Evolutionary conservation across 768 basidiomycete genomes (phyloP).

Genomic region (Myochromella boudieri): DNA sequence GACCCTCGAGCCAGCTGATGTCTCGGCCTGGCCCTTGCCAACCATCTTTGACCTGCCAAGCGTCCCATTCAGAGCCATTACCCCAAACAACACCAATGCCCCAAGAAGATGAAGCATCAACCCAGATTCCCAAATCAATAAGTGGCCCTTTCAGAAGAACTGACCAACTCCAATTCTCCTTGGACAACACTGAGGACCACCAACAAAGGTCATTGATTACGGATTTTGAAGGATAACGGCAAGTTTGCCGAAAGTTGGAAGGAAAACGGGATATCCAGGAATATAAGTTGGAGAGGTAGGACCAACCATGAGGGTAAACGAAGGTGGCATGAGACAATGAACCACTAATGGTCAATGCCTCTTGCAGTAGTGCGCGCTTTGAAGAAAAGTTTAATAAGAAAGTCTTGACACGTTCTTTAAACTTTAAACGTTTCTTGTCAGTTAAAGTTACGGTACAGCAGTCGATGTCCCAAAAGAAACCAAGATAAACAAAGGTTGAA

Average conservation of each 20-base stretch:
- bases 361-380: neutral
- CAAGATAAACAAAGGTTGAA: slow-evolving; percentile 21
- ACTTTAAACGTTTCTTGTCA: slow-evolving; percentile 24
- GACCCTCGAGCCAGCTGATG: slow-evolving; percentile 25
- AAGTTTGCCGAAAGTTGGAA: too few species aligned
- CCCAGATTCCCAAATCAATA: slow-evolving; percentile 19
- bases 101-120: slow-evolving; percentile 33
- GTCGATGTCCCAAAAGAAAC: slow-evolving; percentile 29
- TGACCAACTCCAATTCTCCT: neutral
- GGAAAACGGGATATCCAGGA: too few species aligned
- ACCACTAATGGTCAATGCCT: slow-evolving; percentile 23
- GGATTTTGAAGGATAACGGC: neutral
- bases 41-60: slow-evolving; percentile 11
- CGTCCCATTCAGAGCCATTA: slow-evolving; percentile 18
- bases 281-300: too few species aligned
- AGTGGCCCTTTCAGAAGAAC: neutral
- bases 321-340: slow-evolving; percentile 33
- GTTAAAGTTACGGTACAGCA: slow-evolving; percentile 22
- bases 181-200: neutral
- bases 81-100: slow-evolving; percentile 4
- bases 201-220: neutral
- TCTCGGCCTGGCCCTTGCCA: slow-evolving; percentile 19
- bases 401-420: slow-evolving; percentile 11
- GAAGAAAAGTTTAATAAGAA: slow-evolving; percentile 10
- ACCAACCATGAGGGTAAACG: slow-evolving; percentile 23